Base-by-base conservation (phyloP, 805 yeast species). In the Saccharomycopsis synnaedendra region DNA sequence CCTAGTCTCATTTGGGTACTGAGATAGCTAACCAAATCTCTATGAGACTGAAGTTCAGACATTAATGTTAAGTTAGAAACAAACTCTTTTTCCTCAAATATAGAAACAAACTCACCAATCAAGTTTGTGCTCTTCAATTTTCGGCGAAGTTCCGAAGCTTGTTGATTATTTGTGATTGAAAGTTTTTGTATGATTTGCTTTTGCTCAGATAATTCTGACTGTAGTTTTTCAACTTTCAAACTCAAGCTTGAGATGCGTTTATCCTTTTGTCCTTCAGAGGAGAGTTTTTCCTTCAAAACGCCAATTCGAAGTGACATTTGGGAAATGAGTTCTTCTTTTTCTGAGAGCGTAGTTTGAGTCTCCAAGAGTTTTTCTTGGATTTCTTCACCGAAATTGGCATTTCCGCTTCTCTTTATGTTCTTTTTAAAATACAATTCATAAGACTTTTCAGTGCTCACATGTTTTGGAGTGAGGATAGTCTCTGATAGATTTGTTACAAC, bases 71-170 rank as follows among this genome's bases (percentile, higher is more conserved):
- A 28, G 5, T 43, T 43, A 5, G 44, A 39, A 6, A 50, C 30
- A 28, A 47, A 47, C 41, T 47, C 51, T 29, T 47, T 47, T 28
- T 43, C 51, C 31, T 47, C 51, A 27, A 39, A 47, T 9, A 47
- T 47, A 4, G 51, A 33, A 11, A 11, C 27, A 33, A 47, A 47
- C 28, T 44, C 44, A 3, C 51, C 51, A 39, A 47, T 43, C 27
- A 47, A 29, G 29, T 44, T 35, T 27, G 39, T 43, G 41, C 44
- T 47, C 11, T 19, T 39, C 27, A 47, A 38, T 31, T 47, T 43
- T 36, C 42, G 29, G 6, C 11, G 10, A 30, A 43, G 32, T 19
- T 47, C 47, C 28, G 32, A 11, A 4, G 27, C 32, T 30, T 47
- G 51, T 31, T 29, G 34, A 11, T 47, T 33, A 30, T 43, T 47